Evolutionary conservation across 257 asterid species (phyloP).

Genomic region (Mitragyna speciosa): DNA sequence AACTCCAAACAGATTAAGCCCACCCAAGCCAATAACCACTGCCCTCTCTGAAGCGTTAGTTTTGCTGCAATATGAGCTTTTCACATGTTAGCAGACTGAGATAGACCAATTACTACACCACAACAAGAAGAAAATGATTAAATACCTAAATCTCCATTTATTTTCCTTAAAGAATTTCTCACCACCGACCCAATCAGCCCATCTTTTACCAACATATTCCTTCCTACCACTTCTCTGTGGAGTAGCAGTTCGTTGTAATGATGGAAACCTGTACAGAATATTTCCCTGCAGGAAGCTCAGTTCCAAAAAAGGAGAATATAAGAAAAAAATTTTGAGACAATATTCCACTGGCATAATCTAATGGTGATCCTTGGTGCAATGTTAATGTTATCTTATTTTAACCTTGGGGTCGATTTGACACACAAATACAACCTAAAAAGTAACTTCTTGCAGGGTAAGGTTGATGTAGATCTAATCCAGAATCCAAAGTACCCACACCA

Average conservation of each 20-base stretch:
- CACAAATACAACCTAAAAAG: neutral
- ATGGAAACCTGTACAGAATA: slow-evolving; percentile 90
- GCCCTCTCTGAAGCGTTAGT: slow-evolving; percentile 80
- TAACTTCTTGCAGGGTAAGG: neutral
- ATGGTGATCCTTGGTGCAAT: neutral
- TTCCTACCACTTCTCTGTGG: slow-evolving; percentile 67
- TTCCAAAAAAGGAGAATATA: neutral
- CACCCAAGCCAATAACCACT: slow-evolving; percentile 93
- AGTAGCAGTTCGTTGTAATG: slow-evolving; percentile 93
- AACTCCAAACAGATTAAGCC: slow-evolving; percentile 84
- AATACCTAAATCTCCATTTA: neutral
- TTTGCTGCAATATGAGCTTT: slow-evolving; percentile 55
- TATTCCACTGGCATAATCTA: neutral
- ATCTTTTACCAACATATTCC: slow-evolving; percentile 75
- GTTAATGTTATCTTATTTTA: neutral
- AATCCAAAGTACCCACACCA: neutral
- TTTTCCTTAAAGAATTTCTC: slow-evolving; percentile 36
- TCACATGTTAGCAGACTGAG: slow-evolving; percentile 24
- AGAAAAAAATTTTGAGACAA: neutral
- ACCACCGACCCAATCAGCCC: slow-evolving; percentile 72
- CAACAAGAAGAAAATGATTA: neutral
- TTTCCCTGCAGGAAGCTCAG: slow-evolving; percentile 66
- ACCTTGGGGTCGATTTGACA: neutral
- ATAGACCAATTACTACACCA: slow-evolving; percentile 3
- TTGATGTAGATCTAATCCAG: too few species aligned